These are phyloP conservation scores for Lecanicillium sp. DNA, from an alignment of 2,329 filamentous ascomycete species.

Conservation along the genomic window DNA sequence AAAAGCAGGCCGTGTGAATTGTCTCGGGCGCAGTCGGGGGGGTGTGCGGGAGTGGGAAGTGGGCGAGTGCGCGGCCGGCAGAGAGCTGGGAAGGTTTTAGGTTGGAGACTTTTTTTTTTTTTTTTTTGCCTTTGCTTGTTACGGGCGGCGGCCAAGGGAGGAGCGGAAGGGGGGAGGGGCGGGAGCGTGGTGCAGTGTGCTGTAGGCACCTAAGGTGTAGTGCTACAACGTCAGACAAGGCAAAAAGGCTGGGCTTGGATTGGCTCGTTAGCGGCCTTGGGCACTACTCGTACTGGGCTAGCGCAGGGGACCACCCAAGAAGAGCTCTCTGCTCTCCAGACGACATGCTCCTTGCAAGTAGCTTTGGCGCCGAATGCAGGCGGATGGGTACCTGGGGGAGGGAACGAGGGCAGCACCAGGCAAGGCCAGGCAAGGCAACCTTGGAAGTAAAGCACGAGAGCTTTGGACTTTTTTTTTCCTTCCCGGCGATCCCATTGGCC, in stretches of 20 bases:
- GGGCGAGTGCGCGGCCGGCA: slow-evolving; percentile 7
- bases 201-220: too few species aligned
- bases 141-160: not conserved
- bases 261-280: too few species aligned
- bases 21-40: slow-evolving; percentile 15
- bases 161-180: not conserved
- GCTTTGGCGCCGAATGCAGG: too few species aligned
- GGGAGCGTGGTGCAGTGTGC: not conserved
- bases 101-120: slow-evolving; percentile 11
- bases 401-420: too few species aligned
- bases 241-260: too few species aligned
- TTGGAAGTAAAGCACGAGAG: slow-evolving; percentile 21
- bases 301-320: too few species aligned
- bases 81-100: slow-evolving; percentile 13
- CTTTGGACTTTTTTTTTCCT: slow-evolving; percentile 29
- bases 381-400: too few species aligned
- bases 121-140: slow-evolving; percentile 3
- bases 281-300: too few species aligned
- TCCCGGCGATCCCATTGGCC: slow-evolving; percentile 24
- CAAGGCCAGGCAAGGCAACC: not conserved
- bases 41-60: slow-evolving; percentile 12
- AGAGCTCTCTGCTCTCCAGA: too few species aligned
- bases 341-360: too few species aligned
- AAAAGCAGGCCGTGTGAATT: slow-evolving; percentile 9
- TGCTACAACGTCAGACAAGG: too few species aligned